phyloP scores from a whole-genome alignment of 805 yeast species.

The Brettanomyces anomalus region DNA sequence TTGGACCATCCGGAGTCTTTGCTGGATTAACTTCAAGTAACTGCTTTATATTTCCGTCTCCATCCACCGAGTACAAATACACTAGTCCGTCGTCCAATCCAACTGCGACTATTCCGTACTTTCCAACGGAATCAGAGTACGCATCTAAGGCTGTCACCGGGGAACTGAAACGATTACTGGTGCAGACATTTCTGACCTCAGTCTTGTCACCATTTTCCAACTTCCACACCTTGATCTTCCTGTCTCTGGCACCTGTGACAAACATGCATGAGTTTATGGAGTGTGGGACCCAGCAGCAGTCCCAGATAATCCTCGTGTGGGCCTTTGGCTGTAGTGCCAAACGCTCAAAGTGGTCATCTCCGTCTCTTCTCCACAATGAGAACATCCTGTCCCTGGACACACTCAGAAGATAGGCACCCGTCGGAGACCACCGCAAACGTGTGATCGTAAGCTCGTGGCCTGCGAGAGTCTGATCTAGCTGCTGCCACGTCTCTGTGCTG shows the following conservation, averaged over 20 bases:
- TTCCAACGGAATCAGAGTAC: constrained; percentile 23
- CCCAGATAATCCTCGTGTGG: constrained; percentile 92
- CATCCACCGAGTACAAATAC: constrained; percentile 31
- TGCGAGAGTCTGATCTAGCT: constrained; percentile 49
- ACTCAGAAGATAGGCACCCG: constrained; percentile 57
- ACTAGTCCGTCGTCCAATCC: constrained; percentile 70
- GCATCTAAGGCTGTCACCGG: constrained; percentile 67
- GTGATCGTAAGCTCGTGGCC: constrained; percentile 86
- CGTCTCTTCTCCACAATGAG: constrained; percentile 55
- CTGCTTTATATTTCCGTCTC: constrained; percentile 19
- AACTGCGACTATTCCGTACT: constrained; percentile 37
- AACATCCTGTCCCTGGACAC: constrained; percentile 79
- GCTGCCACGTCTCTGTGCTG: constrained; percentile 48
- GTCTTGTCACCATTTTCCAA: constrained; percentile 5
- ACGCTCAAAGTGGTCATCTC: constrained; percentile 14
- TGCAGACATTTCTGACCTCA: constrained; percentile 25
- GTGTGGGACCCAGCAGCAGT: constrained; percentile 76
- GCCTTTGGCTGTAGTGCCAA: constrained; percentile 48
- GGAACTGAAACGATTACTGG: constrained; percentile 33
- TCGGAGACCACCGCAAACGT: constrained; percentile 65
- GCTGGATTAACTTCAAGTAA: constrained; percentile 27
- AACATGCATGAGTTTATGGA: constrained; percentile 35
- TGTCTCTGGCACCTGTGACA: constrained; percentile 85
- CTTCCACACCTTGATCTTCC: constrained; percentile 62
- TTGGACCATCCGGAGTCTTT: constrained; percentile 51